Base-by-base conservation (phyloP, 768 basidiomycete species). In the Russula griseocarnosa region DNA sequence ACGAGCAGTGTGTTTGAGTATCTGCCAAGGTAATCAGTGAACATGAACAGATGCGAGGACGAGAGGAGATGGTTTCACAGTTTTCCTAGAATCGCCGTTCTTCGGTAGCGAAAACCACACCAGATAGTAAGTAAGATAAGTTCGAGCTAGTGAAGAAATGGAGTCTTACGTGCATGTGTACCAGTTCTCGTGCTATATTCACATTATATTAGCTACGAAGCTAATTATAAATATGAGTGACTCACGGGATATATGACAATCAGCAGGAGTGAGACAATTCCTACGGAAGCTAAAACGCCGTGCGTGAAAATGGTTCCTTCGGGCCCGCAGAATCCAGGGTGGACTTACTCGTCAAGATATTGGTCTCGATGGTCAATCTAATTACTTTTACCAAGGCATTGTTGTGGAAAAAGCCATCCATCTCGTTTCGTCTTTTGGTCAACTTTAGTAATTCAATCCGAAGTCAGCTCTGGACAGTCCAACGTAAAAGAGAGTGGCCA, bases 331-430 rank as follows among this genome's bases (percentile, higher is more conserved):
- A 10, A 40, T 30, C 13, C 22, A 49, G n/a, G 22, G 36, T n/a
- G 22, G 7, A 54, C 57, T 28, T 26, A 55, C 67, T 44, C 61
- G 68, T 26, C 66, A 71, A 61, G 3, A 63, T 16, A 52, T 71
- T 72, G 1, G 70, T 72, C 58, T 73, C 71, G n/a, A 73, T 55
- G 13, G 68, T 69, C 55, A 73, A 22, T 20, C 68, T 69, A 7
- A 73, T 61, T 4, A 73, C 58, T 3, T 67, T 62, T 2, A 61
- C 32, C 2, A 72, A 36, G n/a, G 66, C 34, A 36, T 69, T 38
- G 24, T 26, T 16, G 38, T 26, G 24, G 32, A 36, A 26, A 18
- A 18, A 5, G 22, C 59, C 26, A 26, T 55, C 68, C 36, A 11
- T 30, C 8, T 47, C 52, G 11, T 8, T 32, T 18, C 50, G 57